Evolutionary conservation across 208 protist genomes (phyloP).

Genomic region (Crithidia acanthocephali): DNA sequence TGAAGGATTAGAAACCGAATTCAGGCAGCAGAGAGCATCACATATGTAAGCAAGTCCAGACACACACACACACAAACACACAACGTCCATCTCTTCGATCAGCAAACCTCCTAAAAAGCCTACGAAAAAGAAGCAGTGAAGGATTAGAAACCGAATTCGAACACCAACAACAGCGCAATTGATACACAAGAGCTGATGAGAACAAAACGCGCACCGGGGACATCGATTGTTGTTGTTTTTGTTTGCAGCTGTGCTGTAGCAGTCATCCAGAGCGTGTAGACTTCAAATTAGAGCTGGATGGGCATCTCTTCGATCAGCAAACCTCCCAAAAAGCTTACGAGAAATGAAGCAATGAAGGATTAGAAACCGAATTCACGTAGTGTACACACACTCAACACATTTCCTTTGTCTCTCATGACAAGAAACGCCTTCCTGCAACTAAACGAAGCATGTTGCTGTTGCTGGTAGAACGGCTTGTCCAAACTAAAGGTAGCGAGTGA

Average conservation of each 20-base stretch:
- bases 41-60: neutral
- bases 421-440: too few relatives aligned
- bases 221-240: too few relatives aligned
- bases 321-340: conserved; percentile 34
- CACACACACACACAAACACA: neutral
- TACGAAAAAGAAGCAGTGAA: conserved; percentile 21
- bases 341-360: conserved; percentile 28
- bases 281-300: too few relatives aligned
- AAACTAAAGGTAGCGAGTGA: too few relatives aligned
- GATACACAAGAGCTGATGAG: neutral
- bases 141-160: conserved; percentile 52
- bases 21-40: neutral
- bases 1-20: conserved; percentile 54
- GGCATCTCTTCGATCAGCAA: conserved; percentile 47
- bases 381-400: neutral
- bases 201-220: neutral
- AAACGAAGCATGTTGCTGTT: too few relatives aligned
- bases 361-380: conserved; percentile 41
- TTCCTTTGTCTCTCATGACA: too few relatives aligned
- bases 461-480: too few relatives aligned
- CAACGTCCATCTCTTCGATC: conserved; percentile 37
- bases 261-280: too few relatives aligned
- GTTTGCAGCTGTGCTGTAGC: too few relatives aligned
- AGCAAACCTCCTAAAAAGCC: conserved; percentile 47
- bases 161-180: too few relatives aligned